Evolutionary conservation across 768 basidiomycete species (phyloP).

Genomic region (Mrakia gelida): DNA sequence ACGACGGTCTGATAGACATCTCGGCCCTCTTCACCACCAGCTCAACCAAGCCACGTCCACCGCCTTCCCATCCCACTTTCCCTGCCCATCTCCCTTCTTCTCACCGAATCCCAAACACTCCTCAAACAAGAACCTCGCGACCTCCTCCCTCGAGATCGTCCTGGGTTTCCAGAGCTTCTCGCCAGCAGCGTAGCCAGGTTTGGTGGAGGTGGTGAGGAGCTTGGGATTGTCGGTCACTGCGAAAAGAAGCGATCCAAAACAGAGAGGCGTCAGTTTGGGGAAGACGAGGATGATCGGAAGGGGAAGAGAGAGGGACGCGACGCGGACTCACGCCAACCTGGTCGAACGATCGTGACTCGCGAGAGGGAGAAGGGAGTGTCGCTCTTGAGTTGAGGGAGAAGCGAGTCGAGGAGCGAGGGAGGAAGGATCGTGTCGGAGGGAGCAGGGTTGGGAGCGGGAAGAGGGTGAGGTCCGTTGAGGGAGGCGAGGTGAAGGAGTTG

Average conservation of each 20-base stretch:
- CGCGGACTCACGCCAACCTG: not conserved
- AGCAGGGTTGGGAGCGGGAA: not conserved
- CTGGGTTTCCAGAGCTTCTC: not conserved
- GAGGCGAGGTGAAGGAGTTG: constrained; percentile 9
- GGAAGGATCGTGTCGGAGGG: not conserved
- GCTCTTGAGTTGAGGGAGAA: not conserved
- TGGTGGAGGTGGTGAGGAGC: not conserved
- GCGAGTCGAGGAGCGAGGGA: not conserved
- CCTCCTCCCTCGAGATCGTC: not conserved
- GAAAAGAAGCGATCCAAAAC: not conserved
- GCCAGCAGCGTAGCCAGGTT: not conserved
- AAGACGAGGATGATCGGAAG: not conserved
- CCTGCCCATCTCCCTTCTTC: not conserved
- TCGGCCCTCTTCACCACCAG: not conserved
- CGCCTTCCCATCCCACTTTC: not conserved
- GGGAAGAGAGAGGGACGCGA: not conserved
- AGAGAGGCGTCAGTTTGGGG: not conserved
- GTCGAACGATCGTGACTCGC: not conserved
- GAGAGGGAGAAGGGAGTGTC: not conserved
- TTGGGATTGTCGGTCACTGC: not conserved
- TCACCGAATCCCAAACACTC: not conserved
- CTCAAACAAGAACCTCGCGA: not conserved
- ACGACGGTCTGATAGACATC: too few species aligned
- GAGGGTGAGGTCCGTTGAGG: not conserved
- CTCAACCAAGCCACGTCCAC: constrained; percentile 1